These are phyloP conservation scores for Cryphonectria radicalis DNA, from an alignment of 2,329 filamentous ascomycete species.

Conservation along the genomic window DNA sequence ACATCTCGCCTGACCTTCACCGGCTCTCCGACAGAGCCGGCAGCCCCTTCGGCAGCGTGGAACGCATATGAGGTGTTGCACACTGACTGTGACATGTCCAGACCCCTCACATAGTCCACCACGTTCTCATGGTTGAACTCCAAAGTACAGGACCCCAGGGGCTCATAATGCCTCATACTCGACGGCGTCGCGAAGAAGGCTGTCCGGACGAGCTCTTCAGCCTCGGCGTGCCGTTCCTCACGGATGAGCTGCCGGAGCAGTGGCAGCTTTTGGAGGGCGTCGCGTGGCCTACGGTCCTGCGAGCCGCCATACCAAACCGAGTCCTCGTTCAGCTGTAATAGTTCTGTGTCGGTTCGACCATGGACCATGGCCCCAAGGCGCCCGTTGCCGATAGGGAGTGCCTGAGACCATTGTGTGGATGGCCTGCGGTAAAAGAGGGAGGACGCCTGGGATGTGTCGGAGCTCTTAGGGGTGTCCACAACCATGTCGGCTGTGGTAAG, in stretches of 20 bases:
- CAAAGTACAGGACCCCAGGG: constrained; percentile 42
- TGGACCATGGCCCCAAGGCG: constrained; percentile 49
- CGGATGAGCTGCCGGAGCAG: constrained; percentile 46
- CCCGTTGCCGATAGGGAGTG: constrained; percentile 54
- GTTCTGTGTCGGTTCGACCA: constrained; percentile 47
- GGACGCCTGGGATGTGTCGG: not conserved
- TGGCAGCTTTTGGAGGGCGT: constrained; percentile 43
- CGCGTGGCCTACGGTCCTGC: constrained; percentile 47
- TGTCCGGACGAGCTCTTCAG: constrained; percentile 45
- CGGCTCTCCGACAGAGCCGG: not conserved
- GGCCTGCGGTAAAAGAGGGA: constrained; percentile 38
- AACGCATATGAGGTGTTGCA: constrained; percentile 25
- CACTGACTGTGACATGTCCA: constrained; percentile 31
- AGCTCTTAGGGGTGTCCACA: not conserved
- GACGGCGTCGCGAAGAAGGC: constrained; percentile 51
- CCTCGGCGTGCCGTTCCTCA: constrained; percentile 43
- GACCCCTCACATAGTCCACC: constrained; percentile 26
- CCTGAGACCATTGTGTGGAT: constrained; percentile 40
- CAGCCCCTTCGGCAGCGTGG: not conserved
- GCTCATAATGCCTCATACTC: constrained; percentile 53
- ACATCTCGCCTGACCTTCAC: constrained; percentile 29
- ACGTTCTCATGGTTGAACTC: constrained; percentile 43
- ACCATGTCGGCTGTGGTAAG: constrained; percentile 40
- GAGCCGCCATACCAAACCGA: constrained; percentile 52
- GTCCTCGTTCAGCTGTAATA: constrained; percentile 52